Evolutionary conservation across 2,329 filamentous ascomycete species (phyloP).

Genomic region (Bipolaris zeicola): DNA sequence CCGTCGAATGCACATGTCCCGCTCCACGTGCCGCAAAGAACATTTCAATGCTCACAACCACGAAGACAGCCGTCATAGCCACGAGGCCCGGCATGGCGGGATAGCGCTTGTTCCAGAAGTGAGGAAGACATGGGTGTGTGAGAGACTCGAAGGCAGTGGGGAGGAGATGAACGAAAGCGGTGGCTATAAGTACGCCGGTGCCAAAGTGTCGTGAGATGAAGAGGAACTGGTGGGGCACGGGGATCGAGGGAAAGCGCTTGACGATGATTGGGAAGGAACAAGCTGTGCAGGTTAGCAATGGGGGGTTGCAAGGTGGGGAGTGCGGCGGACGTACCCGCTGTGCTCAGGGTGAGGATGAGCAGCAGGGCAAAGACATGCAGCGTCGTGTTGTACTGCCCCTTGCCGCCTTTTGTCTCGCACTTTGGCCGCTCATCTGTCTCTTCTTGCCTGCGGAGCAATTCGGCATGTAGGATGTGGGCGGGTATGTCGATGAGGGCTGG

Average conservation of each 20-base stretch:
- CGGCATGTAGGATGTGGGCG: conserved; percentile 54
- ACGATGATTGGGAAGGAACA: conserved; percentile 50
- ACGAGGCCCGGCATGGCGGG: conserved; percentile 49
- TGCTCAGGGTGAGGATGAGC: conserved; percentile 62
- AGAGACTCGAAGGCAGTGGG: conserved; percentile 49
- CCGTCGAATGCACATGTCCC: conserved; percentile 61
- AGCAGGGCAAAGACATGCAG: conserved; percentile 64
- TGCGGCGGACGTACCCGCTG: conserved; percentile 50
- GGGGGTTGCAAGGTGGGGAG: neutral
- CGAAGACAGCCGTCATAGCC: conserved; percentile 50
- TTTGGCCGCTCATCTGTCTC: conserved; percentile 50
- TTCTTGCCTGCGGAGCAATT: conserved; percentile 57
- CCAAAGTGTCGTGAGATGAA: conserved; percentile 50
- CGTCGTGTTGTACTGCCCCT: conserved; percentile 60
- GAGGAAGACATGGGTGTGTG: conserved; percentile 48
- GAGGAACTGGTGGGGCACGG: conserved; percentile 48
- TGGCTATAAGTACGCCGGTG: conserved; percentile 50
- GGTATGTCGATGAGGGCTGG: conserved; percentile 47
- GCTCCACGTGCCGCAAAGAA: conserved; percentile 77
- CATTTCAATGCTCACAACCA: conserved; percentile 86
- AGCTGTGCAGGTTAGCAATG: conserved; percentile 37
- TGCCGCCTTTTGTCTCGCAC: conserved; percentile 57
- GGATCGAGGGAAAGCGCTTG: conserved; percentile 46
- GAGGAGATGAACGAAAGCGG: conserved; percentile 50
- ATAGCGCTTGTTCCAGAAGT: conserved; percentile 49